phyloP scores from a whole-genome alignment of 345 rosid genomes.

The Firmiana major region DNA sequence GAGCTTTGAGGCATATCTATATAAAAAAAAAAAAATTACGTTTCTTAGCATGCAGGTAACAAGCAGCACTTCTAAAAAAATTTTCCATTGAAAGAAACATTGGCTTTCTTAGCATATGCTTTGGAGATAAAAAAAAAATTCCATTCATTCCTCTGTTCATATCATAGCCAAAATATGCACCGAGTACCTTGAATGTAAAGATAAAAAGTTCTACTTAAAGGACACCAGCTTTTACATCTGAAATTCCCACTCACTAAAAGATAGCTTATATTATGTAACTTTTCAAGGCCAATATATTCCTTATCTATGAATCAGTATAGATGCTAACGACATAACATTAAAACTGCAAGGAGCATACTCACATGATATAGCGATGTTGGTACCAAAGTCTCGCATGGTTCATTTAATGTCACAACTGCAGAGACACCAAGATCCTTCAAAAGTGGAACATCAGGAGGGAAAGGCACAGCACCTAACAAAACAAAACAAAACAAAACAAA shows the following conservation, averaged over 20 bases:
- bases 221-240: background rate
- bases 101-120: background rate
- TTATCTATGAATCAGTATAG: background rate
- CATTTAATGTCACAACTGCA: constrained; percentile 50
- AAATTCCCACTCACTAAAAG: background rate
- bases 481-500: constrained; percentile 33
- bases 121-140: background rate
- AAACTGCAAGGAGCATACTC: constrained; percentile 10
- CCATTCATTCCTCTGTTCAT: background rate
- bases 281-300: background rate
- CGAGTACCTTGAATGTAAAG: background rate
- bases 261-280: background rate
- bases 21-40: background rate
- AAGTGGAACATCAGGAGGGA: constrained; percentile 42
- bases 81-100: background rate
- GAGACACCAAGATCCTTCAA: constrained; percentile 50
- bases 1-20: background rate
- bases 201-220: background rate
- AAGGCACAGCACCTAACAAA: constrained; percentile 51
- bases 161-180: background rate
- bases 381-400: constrained; percentile 55
- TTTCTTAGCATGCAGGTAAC: background rate
- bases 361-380: constrained; percentile 46
- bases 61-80: background rate
- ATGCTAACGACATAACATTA: background rate